Evolutionary conservation across 306 rosid genomes (phyloP).

Genomic region (Dalbergia cochinchinensis): DNA sequence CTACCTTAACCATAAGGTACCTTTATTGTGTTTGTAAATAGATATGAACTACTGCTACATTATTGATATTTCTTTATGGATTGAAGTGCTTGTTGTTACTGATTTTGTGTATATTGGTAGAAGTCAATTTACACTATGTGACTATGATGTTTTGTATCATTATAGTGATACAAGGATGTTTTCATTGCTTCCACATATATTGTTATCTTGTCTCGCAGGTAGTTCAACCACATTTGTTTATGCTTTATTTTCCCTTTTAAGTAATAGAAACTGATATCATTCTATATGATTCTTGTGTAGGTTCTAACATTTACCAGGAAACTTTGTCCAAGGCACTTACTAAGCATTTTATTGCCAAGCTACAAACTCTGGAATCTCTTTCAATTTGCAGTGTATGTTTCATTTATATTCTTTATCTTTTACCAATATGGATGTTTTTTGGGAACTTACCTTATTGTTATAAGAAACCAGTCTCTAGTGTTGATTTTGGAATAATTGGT

Average conservation of each 20-base stretch:
- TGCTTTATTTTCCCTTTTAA: constrained; percentile 23
- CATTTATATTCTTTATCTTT: background rate
- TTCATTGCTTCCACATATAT: constrained; percentile 76
- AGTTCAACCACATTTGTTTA: constrained; percentile 24
- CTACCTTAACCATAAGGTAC: constrained; percentile 14
- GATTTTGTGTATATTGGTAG: no score
- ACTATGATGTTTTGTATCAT: constrained; percentile 41
- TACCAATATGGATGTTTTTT: background rate
- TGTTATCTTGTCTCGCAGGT: constrained; percentile 98
- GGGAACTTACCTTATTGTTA: constrained; percentile 11
- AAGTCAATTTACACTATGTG: no score
- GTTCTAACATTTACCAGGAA: constrained; percentile 98
- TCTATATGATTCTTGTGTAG: constrained; percentile 54
- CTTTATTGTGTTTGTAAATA: constrained; percentile 28
- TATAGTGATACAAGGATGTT: constrained; percentile 82
- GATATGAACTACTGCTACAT: background rate
- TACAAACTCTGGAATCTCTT: constrained; percentile 84
- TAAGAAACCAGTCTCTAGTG: background rate
- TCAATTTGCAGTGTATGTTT: constrained; percentile 82
- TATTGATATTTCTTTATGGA: no score
- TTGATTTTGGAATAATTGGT: no score
- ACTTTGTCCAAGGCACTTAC: constrained; percentile 93
- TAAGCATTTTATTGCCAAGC: constrained; percentile 77
- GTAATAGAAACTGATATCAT: constrained; percentile 27
- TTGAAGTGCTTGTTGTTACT: no score